Evolutionary conservation across 495 filamentous ascomycete species (phyloP).

Genomic region (Parathielavia hyrcaniae): DNA sequence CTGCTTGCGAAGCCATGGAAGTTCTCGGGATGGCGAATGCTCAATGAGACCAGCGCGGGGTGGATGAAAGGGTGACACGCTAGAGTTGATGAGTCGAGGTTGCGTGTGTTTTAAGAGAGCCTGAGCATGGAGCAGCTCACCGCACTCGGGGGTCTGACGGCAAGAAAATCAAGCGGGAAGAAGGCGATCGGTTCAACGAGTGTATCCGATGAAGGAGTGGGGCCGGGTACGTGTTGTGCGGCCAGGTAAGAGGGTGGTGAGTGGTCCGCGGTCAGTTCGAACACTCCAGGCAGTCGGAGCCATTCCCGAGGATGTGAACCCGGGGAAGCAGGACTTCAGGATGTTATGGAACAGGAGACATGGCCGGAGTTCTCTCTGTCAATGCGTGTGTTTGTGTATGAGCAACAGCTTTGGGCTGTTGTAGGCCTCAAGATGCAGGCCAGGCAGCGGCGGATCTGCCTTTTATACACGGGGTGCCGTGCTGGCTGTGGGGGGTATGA

Average conservation of each 20-base stretch:
- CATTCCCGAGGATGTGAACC: conserved; percentile 10
- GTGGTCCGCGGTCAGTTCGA: conserved; percentile 14
- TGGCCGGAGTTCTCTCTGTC: not conserved
- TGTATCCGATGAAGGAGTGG: conserved; percentile 6
- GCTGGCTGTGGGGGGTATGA: not conserved
- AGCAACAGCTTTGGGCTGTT: not conserved
- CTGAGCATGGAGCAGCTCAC: not conserved
- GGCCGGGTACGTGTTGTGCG: not conserved
- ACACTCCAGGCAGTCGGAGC: conserved; percentile 15
- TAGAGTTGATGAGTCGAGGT: not conserved
- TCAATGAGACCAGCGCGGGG: not conserved
- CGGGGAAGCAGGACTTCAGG: conserved; percentile 7
- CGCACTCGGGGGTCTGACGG: not conserved
- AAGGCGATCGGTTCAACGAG: not conserved
- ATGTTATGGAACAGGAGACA: conserved; percentile 8
- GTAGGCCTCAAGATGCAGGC: not conserved
- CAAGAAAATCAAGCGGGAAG: not conserved
- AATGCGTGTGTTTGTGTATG: not conserved
- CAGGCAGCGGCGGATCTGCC: conserved; percentile 11
- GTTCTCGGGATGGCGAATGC: not conserved
- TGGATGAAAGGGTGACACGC: not conserved
- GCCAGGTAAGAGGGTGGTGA: not conserved
- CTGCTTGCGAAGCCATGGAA: conserved; percentile 19
- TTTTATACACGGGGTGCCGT: conserved; percentile 5
- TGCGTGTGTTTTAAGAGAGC: not conserved